Base-by-base conservation (phyloP, 768 basidiomycete genomes). In the Cyclocybe cylindracea region DNA sequence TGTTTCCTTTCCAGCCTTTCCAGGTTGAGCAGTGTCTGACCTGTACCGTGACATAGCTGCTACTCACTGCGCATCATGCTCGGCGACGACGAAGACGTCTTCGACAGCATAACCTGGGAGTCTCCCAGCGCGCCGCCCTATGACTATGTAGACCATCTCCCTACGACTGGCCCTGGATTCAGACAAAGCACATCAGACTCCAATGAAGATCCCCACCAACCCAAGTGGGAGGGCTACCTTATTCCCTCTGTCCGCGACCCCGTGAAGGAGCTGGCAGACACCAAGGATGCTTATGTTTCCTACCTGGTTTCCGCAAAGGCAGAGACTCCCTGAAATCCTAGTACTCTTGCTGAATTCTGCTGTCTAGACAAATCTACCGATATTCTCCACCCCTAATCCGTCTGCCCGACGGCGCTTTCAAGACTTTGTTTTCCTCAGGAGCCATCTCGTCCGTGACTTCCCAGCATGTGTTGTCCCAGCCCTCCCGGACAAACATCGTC, bases 391-490 rank as follows among this genome's bases (percentile, higher is more conserved):
- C 4, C 74, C 78, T 5, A 89, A 76, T 53, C 89, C 91, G 1
- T 84, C 85, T 2, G 77, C 89, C 11, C 84, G 97, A 44, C 80
- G 97, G 52, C 86, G 97, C 32, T 99, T 96, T 72, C 92, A 95
- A 63, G 97, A 99, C 71, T 99, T 99, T 70, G 90, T 91, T 35
- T 98, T 98, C 66, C 76, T 99, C 42, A 78, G 91, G 52, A 86
- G 96, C 41, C 84, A 96, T 61, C 82, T 99, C 19, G 82, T 84
- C 9, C 86, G 86, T 72, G 89, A 95, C 70, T 99, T 98, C 64
- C 94, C 94, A 3, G 97, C 97, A 50, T 96, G 94, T 62, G 94
- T 99, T n/a, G 92, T 98, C 0, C 95, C 97, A 24, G 91, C 92
- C 7, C 78, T 99, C 41, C 97, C 97, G 6, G 94, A 94, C 70